Percentiles rank a stretch among this genome's conserved stretches.
These are phyloP conservation scores for Cordyceps farinosa DNA, from an alignment of 2,329 filamentous ascomycete genomes.

Conservation along the genomic window DNA sequence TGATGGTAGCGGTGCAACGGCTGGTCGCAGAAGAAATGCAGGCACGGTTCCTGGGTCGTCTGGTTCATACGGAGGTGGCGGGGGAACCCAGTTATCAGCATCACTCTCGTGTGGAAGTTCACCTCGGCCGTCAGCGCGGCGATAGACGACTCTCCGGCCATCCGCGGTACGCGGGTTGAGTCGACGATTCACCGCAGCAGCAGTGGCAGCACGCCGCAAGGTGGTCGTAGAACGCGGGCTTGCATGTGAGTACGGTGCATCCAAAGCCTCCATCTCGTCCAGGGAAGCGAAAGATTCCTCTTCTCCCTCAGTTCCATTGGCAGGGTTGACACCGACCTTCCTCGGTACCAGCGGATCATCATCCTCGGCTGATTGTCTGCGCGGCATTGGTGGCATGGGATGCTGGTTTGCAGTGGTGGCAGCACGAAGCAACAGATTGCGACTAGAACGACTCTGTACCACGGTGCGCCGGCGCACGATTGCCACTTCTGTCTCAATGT, in stretches of 20 bases:
- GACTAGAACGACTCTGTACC: conserved; percentile 53
- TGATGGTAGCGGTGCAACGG: conserved; percentile 37
- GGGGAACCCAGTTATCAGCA: conserved; percentile 84
- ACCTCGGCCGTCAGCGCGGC: conserved; percentile 64
- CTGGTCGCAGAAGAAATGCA: conserved; percentile 51
- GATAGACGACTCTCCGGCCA: conserved; percentile 56
- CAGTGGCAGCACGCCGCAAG: conserved; percentile 68
- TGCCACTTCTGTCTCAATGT: conserved; percentile 74
- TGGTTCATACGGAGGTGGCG: conserved; percentile 74
- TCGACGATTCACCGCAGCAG: conserved; percentile 69
- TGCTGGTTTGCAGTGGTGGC: conserved; percentile 39
- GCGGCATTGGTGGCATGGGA: conserved; percentile 31
- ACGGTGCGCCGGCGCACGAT: conserved; percentile 73
- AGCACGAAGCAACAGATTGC: conserved; percentile 47
- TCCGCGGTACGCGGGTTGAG: conserved; percentile 58
- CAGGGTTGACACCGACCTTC: conserved; percentile 36
- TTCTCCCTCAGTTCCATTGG: conserved; percentile 29
- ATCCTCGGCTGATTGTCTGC: conserved; percentile 29
- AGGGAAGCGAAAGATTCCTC: conserved; percentile 41
- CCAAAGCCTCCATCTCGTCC: conserved; percentile 59
- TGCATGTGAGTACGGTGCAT: conserved; percentile 69
- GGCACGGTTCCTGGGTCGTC: conserved; percentile 58
- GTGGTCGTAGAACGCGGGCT: conserved; percentile 68
- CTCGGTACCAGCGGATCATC: conserved; percentile 54
- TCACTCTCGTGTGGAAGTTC: conserved; percentile 83